Conservation (phyloP, 352 stramenopile species). For the Phytophthora brassicae region DNA sequence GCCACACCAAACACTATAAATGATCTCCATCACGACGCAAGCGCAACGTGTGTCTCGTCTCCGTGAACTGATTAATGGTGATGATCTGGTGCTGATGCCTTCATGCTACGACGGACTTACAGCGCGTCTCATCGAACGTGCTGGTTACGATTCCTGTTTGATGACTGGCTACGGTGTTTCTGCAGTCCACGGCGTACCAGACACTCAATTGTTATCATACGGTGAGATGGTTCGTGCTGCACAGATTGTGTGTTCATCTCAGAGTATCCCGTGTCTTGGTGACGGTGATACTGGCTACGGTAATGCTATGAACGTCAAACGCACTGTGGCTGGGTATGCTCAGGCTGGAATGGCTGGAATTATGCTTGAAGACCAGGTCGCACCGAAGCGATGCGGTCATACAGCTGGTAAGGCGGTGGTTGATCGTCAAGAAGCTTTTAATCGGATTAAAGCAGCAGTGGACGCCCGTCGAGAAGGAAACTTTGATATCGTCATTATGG, state of each 20-base stretch:
- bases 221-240: slow-evolving; percentile 53
- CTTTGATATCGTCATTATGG: slow-evolving; percentile 92
- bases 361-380: slow-evolving; percentile 93
- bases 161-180: slow-evolving; percentile 93
- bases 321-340: slow-evolving; percentile 89
- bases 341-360: slow-evolving; percentile 90
- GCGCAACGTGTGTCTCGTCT: slow-evolving; percentile 45
- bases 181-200: slow-evolving; percentile 81
- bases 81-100: slow-evolving; percentile 82
- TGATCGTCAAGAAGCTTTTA: slow-evolving; percentile 78
- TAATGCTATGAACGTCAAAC: slow-evolving; percentile 92
- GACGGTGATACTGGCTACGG: slow-evolving; percentile 91
- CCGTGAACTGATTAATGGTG: slow-evolving; percentile 39
- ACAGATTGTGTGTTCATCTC: slow-evolving; percentile 39
- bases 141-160: slow-evolving; percentile 90
- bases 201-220: slow-evolving; percentile 75
- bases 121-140: slow-evolving; percentile 83
- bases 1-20: neutral
- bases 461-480: slow-evolving; percentile 81
- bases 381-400: slow-evolving; percentile 93
- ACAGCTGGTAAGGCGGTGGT: slow-evolving; percentile 90
- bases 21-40: slow-evolving; percentile 38
- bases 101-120: slow-evolving; percentile 93
- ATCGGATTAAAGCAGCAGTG: slow-evolving; percentile 83
- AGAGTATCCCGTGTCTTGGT: slow-evolving; percentile 59